Percentiles rank a stretch among this genome's conserved stretches.
These are phyloP conservation scores for Ustilago bromivora DNA, from an alignment of 1,284 basidiomycete genomes.

Conservation along the genomic window DNA sequence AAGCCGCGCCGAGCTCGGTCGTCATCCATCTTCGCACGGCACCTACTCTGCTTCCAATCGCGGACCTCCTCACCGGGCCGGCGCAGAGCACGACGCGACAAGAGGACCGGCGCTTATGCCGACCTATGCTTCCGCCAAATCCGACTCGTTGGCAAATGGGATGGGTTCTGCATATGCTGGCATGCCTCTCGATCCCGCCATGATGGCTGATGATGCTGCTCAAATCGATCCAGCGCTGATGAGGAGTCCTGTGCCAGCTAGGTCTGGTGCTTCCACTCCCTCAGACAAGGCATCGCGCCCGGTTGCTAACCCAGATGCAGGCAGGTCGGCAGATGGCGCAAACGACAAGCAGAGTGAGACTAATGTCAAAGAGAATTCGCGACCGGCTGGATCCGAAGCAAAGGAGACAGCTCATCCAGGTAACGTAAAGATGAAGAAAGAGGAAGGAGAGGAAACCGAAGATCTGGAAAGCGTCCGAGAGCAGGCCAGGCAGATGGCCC, in stretches of 20 bases:
- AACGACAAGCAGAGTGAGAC: background rate
- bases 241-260: conserved; percentile 7
- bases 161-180: conserved; percentile 6
- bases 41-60: conserved; percentile 12
- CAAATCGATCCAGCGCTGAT: conserved; percentile 24
- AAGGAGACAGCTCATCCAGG: background rate
- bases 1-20: conserved; percentile 8
- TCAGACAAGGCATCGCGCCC: background rate
- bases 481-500: conserved; percentile 45
- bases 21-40: conserved; percentile 18
- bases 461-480: conserved; percentile 33
- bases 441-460: conserved; percentile 17
- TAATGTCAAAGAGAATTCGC: background rate
- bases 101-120: conserved; percentile 25
- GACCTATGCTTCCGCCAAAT: conserved; percentile 24
- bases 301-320: background rate
- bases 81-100: conserved; percentile 3
- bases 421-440: conserved; percentile 21
- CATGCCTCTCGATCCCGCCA: conserved; percentile 36
- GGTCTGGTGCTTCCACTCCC: background rate
- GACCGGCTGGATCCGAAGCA: background rate
- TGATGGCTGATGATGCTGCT: conserved; percentile 42
- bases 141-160: conserved; percentile 2
- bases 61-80: conserved; percentile 12
- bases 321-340: background rate